A percentile compares a stretch with the other conserved stretches of the same genome.
phyloP scores from a whole-genome alignment of 495 filamentous ascomycete genomes.

The Tuber aestivum region DNA sequence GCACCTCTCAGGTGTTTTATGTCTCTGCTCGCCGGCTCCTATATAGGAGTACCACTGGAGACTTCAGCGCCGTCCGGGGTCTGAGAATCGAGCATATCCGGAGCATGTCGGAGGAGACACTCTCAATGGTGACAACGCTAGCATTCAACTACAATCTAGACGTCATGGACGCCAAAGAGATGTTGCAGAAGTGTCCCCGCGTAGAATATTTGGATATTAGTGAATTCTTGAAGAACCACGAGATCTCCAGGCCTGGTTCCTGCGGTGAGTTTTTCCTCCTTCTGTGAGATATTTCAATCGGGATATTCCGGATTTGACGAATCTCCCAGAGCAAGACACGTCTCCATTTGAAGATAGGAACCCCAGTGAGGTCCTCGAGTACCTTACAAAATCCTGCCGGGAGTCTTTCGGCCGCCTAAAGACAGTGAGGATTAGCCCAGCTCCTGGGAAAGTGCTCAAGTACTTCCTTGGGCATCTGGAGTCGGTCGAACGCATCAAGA shows the following conservation, averaged over 20 bases:
- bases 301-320: background rate
- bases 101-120: background rate
- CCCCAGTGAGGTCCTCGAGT: background rate
- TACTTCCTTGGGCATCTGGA: background rate
- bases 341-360: background rate
- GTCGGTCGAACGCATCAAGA: background rate
- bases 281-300: background rate
- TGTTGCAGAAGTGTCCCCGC: background rate
- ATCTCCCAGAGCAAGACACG: background rate
- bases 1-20: background rate
- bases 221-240: slow-evolving; percentile 1
- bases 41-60: background rate
- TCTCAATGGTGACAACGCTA: background rate
- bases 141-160: background rate
- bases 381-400: background rate
- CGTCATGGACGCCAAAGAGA: background rate
- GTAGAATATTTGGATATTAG: background rate
- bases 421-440: background rate
- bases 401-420: background rate
- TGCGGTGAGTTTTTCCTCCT: background rate
- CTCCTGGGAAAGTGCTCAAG: background rate
- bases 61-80: background rate
- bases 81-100: background rate
- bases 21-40: background rate
- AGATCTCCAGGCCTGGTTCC: background rate